phyloP scores from a whole-genome alignment of 23 red algal species.

The Gracilaria caudata region DNA sequence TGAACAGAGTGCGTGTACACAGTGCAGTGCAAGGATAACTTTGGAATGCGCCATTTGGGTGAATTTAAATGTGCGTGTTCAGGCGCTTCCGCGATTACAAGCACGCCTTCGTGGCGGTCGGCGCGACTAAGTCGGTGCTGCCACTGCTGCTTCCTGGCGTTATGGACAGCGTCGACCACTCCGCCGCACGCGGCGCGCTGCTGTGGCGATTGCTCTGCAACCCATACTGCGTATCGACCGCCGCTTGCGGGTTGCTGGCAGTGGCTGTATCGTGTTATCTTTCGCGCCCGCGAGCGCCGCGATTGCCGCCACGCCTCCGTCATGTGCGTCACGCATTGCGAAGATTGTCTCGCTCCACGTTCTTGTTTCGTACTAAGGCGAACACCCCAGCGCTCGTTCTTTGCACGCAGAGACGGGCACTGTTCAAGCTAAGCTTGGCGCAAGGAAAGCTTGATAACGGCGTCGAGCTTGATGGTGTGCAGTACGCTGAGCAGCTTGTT shows the following conservation, averaged over 20 bases:
- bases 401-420: slow-evolving; percentile 6
- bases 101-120: neutral
- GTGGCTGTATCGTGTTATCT: slow-evolving; percentile 21
- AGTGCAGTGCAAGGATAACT: too few species aligned
- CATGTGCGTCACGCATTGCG: neutral
- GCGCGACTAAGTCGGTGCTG: neutral
- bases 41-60: too few species aligned
- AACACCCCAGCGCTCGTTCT: neutral
- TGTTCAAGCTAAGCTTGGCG: neutral
- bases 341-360: neutral
- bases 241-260: slow-evolving; percentile 15
- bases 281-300: slow-evolving; percentile 14
- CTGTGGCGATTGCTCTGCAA: slow-evolving; percentile 18
- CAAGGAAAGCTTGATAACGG: too few species aligned
- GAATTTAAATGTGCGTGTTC: neutral
- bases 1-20: too few species aligned
- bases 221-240: slow-evolving; percentile 25
- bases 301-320: slow-evolving; percentile 8
- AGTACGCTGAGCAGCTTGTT: neutral
- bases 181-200: slow-evolving; percentile 12
- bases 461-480: neutral
- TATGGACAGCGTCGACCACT: neutral
- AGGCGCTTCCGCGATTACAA: too few species aligned
- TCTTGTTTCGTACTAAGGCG: neutral
- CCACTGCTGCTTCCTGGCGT: neutral